Evolutionary conservation across 2,329 filamentous ascomycete species (phyloP), one percentile per base, ranked within the genome.

Genomic region (Corynespora cassiicola): DNA sequence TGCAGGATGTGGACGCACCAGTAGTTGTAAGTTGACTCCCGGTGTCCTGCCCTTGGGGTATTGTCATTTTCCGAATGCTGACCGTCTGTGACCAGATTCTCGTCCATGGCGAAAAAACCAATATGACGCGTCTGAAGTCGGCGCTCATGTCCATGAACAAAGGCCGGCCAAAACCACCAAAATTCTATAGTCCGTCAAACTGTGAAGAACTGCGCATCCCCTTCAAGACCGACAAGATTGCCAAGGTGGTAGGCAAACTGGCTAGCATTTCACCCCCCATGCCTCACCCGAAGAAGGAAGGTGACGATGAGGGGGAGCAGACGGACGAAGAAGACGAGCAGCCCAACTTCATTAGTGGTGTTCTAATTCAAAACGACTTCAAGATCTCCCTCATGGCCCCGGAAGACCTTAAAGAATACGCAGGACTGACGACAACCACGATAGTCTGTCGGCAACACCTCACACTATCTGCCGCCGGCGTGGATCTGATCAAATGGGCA

Each of bases 341-440:
- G 18, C 53, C 70, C 1, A 75, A 80, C 38, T 76, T 97, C 27
- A 82, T 99, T 55, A 88, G 86, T 1, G 94, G 94, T 18, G 94
- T 99, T 0, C 78, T 99, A 11, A 91, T 99, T 6, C 92, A 97
- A 56, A 97, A 95, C 65, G 94, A 96, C 66, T 97, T 99, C 70
- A 96, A 97, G 68, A 82, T 99, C 63, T 95, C 88, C 0, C 77
- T 99, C 21, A 97, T 99, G 92, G 91, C 91, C 1, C 91, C 94
- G 0, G 94, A 97, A 56, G 94, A 99, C 64, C 77, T 99, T 21
- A 85, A 90, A 45, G 94, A 99, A 69, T 99, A 96, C 65, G 94
- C 94, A 1, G 94, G 94, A n/a, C 75, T 99, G 19, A 96, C 90
- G 3, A 97, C 94, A 0, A 97, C 94, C 0, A 95, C 88, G 1